Evolutionary conservation across 345 rosid species (phyloP).

Genomic region (Syzygium grande): DNA sequence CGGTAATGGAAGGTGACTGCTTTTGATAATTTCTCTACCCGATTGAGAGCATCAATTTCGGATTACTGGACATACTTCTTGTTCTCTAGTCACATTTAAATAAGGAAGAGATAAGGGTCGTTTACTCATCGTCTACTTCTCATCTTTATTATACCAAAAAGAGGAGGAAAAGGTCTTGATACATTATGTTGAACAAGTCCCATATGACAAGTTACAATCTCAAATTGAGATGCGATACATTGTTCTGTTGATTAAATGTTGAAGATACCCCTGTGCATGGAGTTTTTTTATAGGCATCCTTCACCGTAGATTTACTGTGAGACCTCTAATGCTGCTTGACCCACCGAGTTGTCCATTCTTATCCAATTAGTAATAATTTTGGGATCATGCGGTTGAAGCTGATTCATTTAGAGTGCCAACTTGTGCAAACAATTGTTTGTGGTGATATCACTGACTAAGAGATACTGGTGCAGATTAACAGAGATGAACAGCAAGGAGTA

Average conservation of each 20-base stretch:
- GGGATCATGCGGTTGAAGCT: neutral
- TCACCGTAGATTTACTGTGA: neutral
- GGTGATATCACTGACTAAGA: neutral
- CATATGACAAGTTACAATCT: neutral
- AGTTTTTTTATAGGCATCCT: neutral
- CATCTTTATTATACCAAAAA: neutral
- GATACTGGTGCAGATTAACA: conserved; percentile 47
- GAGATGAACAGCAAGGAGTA: conserved; percentile 98
- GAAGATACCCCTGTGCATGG: neutral
- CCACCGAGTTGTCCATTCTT: neutral
- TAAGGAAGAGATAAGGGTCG: neutral
- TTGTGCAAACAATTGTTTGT: neutral
- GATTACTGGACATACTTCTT: neutral
- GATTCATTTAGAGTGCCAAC: neutral
- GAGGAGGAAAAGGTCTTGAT: neutral
- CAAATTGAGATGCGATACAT: neutral
- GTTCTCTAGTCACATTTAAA: neutral
- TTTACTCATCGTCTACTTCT: neutral
- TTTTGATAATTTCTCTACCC: neutral
- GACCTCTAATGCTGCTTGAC: neutral
- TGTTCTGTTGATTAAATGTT: neutral
- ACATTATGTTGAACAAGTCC: neutral
- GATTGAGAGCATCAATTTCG: neutral
- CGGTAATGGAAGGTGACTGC: neutral
- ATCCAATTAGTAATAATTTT: neutral